Percentiles rank a stretch among this genome's conserved stretches.
These are phyloP conservation scores for Croton laevigatus DNA, from an alignment of 441 rosid genomes.

Conservation along the genomic window DNA sequence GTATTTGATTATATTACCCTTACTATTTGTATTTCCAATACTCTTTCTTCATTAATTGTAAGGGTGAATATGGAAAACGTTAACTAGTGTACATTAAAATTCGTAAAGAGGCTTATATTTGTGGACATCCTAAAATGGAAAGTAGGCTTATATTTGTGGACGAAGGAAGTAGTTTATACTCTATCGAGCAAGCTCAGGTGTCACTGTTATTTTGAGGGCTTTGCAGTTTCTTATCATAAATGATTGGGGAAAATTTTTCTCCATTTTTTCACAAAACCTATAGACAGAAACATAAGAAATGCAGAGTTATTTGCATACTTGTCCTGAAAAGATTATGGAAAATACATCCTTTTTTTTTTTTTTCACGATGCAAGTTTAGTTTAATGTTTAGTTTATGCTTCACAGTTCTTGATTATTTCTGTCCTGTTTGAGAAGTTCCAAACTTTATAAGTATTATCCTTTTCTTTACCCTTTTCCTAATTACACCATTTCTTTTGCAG, in stretches of 20 bases:
- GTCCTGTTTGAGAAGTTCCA: background rate
- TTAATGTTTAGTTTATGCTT: background rate
- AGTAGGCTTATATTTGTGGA: too few species aligned
- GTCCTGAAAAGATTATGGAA: background rate
- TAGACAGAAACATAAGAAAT: background rate
- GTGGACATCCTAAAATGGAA: too few species aligned
- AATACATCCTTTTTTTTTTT: background rate
- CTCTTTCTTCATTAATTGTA: too few species aligned
- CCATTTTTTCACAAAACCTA: background rate
- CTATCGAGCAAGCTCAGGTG: background rate
- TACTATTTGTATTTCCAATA: too few species aligned
- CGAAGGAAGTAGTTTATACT: background rate
- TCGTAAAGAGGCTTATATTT: too few species aligned
- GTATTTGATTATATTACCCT: too few species aligned
- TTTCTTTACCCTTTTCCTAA: background rate
- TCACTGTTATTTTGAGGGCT: background rate
- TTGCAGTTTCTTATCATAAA: background rate
- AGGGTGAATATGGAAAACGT: too few species aligned
- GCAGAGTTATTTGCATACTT: background rate
- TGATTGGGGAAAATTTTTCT: background rate
- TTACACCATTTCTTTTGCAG: slow-evolving; percentile 28
- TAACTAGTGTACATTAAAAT: too few species aligned
- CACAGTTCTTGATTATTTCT: background rate
- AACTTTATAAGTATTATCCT: background rate
- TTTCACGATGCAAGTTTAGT: background rate